These are phyloP conservation scores for Microbotryomycetes sp. DNA, from an alignment of 1,284 basidiomycete species.

Conservation along the genomic window DNA sequence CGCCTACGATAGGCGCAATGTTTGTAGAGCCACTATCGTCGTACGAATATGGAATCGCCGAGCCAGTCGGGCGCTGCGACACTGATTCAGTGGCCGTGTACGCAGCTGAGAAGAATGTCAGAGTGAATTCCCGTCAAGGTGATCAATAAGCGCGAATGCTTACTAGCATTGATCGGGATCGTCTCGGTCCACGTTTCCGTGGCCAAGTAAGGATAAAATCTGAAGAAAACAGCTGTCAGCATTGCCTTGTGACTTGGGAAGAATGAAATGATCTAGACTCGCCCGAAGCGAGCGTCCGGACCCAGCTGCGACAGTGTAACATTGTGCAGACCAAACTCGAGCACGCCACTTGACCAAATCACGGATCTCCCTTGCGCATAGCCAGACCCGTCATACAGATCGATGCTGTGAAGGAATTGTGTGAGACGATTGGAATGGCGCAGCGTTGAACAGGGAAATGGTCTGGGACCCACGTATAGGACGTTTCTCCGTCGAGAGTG, in stretches of 20 bases:
- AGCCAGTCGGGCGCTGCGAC: background rate
- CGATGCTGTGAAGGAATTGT: slow-evolving; percentile 2
- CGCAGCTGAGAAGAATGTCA: too few relatives aligned
- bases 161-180: slow-evolving; percentile 15
- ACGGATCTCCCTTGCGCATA: slow-evolving; percentile 5
- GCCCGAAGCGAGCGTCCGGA: slow-evolving; percentile 27
- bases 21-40: background rate
- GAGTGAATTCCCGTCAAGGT: slow-evolving; percentile 3
- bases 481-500: slow-evolving; percentile 5
- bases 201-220: slow-evolving; percentile 28
- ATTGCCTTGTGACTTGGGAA: rapidly evolving
- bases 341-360: slow-evolving; percentile 17
- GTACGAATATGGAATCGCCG: background rate
- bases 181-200: slow-evolving; percentile 24
- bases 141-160: background rate
- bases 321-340: slow-evolving; percentile 23
- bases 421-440: background rate
- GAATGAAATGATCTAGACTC: background rate
- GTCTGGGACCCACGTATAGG: slow-evolving; percentile 6
- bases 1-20: slow-evolving; percentile 24
- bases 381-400: slow-evolving; percentile 25
- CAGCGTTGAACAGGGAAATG: background rate
- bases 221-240: background rate
- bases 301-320: slow-evolving; percentile 20
- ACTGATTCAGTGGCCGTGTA: slow-evolving; percentile 12